These are phyloP conservation scores for Kwoniella europaea DNA, from an alignment of 768 basidiomycete genomes.

Conservation along the genomic window DNA sequence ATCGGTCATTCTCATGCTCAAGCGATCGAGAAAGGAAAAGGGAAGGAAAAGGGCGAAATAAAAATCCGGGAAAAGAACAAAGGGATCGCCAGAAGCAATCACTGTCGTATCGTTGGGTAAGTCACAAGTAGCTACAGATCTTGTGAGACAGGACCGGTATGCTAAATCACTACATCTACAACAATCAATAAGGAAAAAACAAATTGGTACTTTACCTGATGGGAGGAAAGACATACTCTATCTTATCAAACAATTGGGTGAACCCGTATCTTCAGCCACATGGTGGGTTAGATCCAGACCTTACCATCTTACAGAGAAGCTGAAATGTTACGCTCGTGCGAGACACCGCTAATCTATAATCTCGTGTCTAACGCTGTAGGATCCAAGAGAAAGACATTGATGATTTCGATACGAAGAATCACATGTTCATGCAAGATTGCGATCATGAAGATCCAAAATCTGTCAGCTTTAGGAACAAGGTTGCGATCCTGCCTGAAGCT, in stretches of 20 bases:
- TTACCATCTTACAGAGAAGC: background rate
- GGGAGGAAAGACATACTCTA: slow-evolving; percentile 2
- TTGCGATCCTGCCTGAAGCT: slow-evolving; percentile 14
- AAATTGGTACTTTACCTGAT: background rate
- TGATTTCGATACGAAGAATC: background rate
- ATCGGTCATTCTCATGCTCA: no score
- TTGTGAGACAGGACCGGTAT: no score
- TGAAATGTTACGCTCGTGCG: no score
- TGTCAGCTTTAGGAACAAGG: background rate
- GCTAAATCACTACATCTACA: no score
- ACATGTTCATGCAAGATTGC: background rate
- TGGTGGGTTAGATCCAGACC: slow-evolving; percentile 3
- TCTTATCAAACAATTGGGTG: slow-evolving; percentile 13
- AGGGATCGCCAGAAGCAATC: background rate
- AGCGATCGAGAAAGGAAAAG: no score
- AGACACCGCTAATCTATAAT: no score
- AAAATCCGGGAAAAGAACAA: background rate
- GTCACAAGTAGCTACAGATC: background rate
- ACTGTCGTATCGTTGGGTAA: slow-evolving; percentile 18
- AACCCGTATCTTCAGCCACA: slow-evolving; percentile 1
- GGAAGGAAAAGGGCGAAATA: background rate
- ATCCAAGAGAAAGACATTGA: background rate
- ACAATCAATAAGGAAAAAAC: background rate
- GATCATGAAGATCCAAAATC: background rate
- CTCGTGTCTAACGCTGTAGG: background rate